A percentile compares a stretch with the other conserved stretches of the same genome.
Evolutionary conservation across 2,329 filamentous ascomycete genomes (phyloP).

Genomic region (Didymella lethalis): DNA sequence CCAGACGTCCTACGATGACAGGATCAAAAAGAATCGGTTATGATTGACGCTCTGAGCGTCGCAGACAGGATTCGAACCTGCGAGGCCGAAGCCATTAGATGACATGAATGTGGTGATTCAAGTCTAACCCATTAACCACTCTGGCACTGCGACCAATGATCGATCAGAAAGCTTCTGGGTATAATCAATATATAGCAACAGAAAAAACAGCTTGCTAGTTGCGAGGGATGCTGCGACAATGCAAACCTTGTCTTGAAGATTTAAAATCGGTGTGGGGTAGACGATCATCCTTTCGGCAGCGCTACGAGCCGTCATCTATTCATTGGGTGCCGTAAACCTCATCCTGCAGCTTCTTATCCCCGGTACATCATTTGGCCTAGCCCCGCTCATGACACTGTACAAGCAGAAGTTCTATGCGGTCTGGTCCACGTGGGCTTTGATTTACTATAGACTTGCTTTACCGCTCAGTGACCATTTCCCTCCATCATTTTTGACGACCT

Average conservation of each 20-base stretch:
- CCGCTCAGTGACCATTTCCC: slow-evolving; percentile 47
- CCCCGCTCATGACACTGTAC: slow-evolving; percentile 44
- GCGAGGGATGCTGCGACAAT: too few relatives aligned
- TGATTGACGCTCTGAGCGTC: slow-evolving; percentile 15
- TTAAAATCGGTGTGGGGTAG: neutral
- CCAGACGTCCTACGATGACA: neutral
- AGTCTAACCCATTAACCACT: slow-evolving; percentile 56
- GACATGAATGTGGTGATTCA: slow-evolving; percentile 46
- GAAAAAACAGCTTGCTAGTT: too few relatives aligned
- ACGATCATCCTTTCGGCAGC: neutral
- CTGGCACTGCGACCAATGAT: slow-evolving; percentile 45
- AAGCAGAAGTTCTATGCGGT: slow-evolving; percentile 53
- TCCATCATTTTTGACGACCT: slow-evolving; percentile 57
- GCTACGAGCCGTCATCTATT: neutral
- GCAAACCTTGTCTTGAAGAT: neutral
- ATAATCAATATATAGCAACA: neutral
- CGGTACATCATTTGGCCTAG: slow-evolving; percentile 28
- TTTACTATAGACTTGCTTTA: slow-evolving; percentile 42
- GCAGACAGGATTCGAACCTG: slow-evolving; percentile 51
- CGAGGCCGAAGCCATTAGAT: slow-evolving; percentile 55
- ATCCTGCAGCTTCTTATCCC: slow-evolving; percentile 43
- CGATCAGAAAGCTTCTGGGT: neutral
- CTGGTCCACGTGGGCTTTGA: neutral
- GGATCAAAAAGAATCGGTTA: neutral
- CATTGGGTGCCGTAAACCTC: slow-evolving; percentile 36